Conservation (phyloP, 169 alveolate species). For the Cryptosporidium ubiquitum region DNA sequence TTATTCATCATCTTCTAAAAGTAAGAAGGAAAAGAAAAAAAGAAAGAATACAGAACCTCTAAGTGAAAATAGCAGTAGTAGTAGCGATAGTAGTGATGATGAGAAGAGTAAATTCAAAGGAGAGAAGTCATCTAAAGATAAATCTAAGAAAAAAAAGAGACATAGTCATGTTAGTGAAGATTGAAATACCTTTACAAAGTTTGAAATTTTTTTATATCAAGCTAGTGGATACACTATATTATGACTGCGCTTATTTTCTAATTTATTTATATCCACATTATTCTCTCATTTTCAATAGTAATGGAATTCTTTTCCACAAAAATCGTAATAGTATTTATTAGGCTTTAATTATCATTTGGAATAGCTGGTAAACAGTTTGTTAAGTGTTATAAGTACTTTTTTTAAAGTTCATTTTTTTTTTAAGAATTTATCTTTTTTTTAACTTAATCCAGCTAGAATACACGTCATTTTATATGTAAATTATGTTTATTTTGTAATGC, state of each 20-base stretch:
- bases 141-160: slow-evolving; percentile 37
- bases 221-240: slow-evolving; percentile 1
- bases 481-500: too few relatives aligned
- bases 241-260: background rate
- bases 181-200: background rate
- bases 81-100: background rate
- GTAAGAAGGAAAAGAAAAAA: slow-evolving; percentile 21
- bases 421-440: background rate
- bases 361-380: background rate
- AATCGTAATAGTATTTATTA: background rate
- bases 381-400: background rate
- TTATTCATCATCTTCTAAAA: background rate
- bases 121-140: slow-evolving; percentile 40
- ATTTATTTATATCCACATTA: background rate
- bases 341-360: background rate
- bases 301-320: background rate
- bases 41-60: slow-evolving; percentile 5
- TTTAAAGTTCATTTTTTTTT: too few relatives aligned
- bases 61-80: background rate
- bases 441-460: background rate
- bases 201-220: background rate
- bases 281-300: background rate
- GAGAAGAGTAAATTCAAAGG: background rate
- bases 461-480: too few relatives aligned
- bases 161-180: background rate